Conservation (phyloP, 306 rosid species). For the Cicer chorassanicum region DNA sequence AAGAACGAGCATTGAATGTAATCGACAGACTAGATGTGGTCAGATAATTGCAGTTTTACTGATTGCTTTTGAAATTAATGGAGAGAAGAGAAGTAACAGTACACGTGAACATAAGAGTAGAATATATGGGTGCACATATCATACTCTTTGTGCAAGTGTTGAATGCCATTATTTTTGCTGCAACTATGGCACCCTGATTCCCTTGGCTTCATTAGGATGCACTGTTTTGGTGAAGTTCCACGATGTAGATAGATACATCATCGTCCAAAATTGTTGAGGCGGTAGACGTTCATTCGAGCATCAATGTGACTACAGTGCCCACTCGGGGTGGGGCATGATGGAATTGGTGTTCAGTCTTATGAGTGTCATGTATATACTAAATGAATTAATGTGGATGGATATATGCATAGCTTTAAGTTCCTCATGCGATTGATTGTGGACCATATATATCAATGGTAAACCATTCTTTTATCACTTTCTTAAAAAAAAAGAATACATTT, state of each 20-base stretch:
- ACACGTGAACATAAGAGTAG: not conserved
- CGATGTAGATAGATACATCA: slow-evolving; percentile 6
- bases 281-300: slow-evolving; percentile 8
- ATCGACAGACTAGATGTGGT: slow-evolving; percentile 61
- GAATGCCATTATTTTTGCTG: slow-evolving; percentile 35
- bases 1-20: slow-evolving; percentile 62
- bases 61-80: slow-evolving; percentile 25
- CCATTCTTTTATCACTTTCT: not conserved
- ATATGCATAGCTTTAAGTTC: slow-evolving; percentile 19
- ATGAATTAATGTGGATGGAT: slow-evolving; percentile 14
- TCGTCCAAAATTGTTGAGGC: slow-evolving; percentile 22
- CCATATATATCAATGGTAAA: not conserved
- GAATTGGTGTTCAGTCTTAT: slow-evolving; percentile 16
- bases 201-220: slow-evolving; percentile 23
- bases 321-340: slow-evolving; percentile 16
- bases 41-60: slow-evolving; percentile 40
- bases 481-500: not conserved
- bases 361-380: slow-evolving; percentile 33
- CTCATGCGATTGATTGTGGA: not conserved
- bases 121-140: slow-evolving; percentile 21
- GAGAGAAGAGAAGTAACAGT: slow-evolving; percentile 28
- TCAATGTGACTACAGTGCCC: slow-evolving; percentile 30
- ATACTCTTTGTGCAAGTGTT: slow-evolving; percentile 28
- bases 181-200: slow-evolving; percentile 26
- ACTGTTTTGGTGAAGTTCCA: slow-evolving; percentile 33